Evolutionary conservation across 164 flowering plant genomes (phyloP), one percentile per base, ranked within the genome.

Genomic region (Platanus orientalis): DNA sequence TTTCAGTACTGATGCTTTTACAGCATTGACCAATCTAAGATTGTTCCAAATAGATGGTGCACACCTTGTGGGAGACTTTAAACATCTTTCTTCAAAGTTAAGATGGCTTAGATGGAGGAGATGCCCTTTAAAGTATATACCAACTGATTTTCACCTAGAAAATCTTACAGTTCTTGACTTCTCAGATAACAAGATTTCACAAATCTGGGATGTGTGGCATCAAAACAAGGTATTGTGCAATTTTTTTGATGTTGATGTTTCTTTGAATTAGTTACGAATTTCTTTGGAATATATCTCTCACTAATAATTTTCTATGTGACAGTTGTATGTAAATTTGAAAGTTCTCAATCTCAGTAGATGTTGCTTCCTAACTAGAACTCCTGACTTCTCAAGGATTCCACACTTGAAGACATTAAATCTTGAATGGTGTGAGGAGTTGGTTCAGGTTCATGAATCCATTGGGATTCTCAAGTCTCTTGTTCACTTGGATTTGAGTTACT

Each of bases 131-230:
- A 4, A 57, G 20, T 57, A 27, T n/a, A 5, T 12, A 12, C 60
- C 12, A 14, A n/a, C 5, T 0, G 19, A 34, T 17, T 57, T 57
- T 57, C 16, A 3, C 12, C 60, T 4, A 27, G 40, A 30, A n/a
- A 30, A 32, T 17, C 20, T 57, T 19, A 40, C 25, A 6, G 60
- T 57, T 34, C 60, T 57, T 29, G 60, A 57, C 39, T 30, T 57
- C 21, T 30, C 36, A 3, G n/a, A 28, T 12, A 57, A 23, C 19
- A 30, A 19, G 0, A 34, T 57, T 1, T 4, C 17, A 2, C 23
- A 29, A n/a, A 36, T 28, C 1, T 30, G 29, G 60, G 28, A 28
- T 25, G 26, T 21, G 2, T 29, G 57, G 57, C 25, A 54, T 17
- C 12, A 3, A 14, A 54, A 20, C 30, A 54, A 54, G 57, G 57